Percentiles rank a stretch among this genome's conserved stretches.
These are phyloP conservation scores for Curvularia sp. DNA, from an alignment of 2,329 filamentous ascomycete species.

Conservation along the genomic window DNA sequence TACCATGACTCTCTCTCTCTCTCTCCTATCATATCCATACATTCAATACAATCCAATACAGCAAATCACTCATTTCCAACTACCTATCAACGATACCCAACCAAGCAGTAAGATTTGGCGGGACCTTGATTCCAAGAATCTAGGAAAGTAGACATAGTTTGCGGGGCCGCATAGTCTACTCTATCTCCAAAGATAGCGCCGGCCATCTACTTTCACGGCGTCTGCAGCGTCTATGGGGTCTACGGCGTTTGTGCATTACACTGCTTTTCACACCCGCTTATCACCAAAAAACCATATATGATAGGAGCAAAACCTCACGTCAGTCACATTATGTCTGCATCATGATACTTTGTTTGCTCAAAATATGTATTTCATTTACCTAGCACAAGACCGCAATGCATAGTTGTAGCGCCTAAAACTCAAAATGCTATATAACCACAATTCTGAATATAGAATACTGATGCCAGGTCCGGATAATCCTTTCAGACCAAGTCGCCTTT, in stretches of 20 bases:
- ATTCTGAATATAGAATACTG: constrained; percentile 22
- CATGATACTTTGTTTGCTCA: constrained; percentile 7
- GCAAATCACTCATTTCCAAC: no score
- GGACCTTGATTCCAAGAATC: no score
- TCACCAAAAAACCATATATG: not conserved
- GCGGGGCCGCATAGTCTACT: no score
- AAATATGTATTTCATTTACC: constrained; percentile 27
- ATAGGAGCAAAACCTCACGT: not conserved
- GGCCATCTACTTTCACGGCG: not conserved
- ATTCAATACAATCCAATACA: no score
- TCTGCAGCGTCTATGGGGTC: constrained; percentile 11
- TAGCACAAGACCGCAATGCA: constrained; percentile 40
- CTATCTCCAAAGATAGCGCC: no score
- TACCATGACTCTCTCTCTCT: no score
- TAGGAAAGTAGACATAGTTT: no score
- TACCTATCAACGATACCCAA: no score
- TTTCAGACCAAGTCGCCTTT: constrained; percentile 24
- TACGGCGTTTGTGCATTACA: not conserved
- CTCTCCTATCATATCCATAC: no score
- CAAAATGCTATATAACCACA: constrained; percentile 36
- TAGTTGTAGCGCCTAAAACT: constrained; percentile 35
- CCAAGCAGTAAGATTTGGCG: no score
- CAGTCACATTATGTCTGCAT: not conserved
- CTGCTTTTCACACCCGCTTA: not conserved
- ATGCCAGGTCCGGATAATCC: constrained; percentile 17